These are phyloP conservation scores for Nyctanthes arbortristis DNA, from an alignment of 257 asterid genomes.

Conservation along the genomic window DNA sequence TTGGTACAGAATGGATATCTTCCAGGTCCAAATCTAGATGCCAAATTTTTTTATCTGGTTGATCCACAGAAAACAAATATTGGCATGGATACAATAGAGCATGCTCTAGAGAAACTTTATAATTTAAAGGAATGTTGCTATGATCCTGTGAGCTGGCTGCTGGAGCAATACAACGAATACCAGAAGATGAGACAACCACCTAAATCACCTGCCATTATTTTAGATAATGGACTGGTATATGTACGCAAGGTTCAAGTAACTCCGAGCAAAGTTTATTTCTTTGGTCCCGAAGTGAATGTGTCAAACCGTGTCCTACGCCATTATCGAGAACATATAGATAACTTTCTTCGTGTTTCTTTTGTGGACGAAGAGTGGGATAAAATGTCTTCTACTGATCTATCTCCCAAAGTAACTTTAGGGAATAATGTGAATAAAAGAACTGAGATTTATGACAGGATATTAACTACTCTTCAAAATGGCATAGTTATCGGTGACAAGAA, in stretches of 20 bases:
- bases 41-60: constrained; percentile 45
- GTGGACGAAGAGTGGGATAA: constrained; percentile 88
- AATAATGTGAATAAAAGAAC: constrained; percentile 43
- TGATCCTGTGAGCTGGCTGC: constrained; percentile 73
- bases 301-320: constrained; percentile 86
- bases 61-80: constrained; percentile 41
- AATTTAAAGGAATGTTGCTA: constrained; percentile 75
- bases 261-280: constrained; percentile 79
- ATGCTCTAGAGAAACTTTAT: constrained; percentile 64
- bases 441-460: constrained; percentile 59
- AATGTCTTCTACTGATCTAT: constrained; percentile 59
- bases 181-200: constrained; percentile 39
- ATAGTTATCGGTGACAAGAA: constrained; percentile 66
- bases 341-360: constrained; percentile 86
- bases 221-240: constrained; percentile 73
- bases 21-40: constrained; percentile 65
- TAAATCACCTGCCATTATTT: constrained; percentile 50
- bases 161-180: constrained; percentile 47
- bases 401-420: constrained; percentile 37
- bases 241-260: constrained; percentile 84
- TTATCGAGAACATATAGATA: constrained; percentile 48
- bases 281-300: constrained; percentile 73
- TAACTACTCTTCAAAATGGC: constrained; percentile 62
- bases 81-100: constrained; percentile 56
- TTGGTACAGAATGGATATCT: constrained; percentile 83